Evolutionary conservation across 139 green algal genomes (phyloP).

Genomic region (Picochlorum sp.): DNA sequence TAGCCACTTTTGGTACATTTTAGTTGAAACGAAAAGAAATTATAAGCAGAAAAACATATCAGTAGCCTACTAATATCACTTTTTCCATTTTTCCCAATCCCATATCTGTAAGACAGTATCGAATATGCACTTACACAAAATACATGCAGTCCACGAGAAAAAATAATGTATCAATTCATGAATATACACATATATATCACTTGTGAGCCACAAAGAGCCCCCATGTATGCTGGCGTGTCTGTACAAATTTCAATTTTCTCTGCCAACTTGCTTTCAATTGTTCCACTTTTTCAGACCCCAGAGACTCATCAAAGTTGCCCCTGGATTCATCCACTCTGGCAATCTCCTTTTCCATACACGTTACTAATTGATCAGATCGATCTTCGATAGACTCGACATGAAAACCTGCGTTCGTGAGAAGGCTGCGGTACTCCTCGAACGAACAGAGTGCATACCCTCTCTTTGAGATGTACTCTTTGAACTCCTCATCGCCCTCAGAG

Average conservation of each 20-base stretch:
- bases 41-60: background rate
- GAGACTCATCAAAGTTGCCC: slow-evolving; percentile 31
- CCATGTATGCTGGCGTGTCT: slow-evolving; percentile 56
- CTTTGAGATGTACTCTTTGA: slow-evolving; percentile 54
- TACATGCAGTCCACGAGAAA: background rate
- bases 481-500: slow-evolving; percentile 3
- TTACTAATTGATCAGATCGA: background rate
- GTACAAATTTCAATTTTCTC: slow-evolving; percentile 58
- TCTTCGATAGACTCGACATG: slow-evolving; percentile 28
- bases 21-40: slow-evolving; percentile 5
- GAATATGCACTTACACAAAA: background rate
- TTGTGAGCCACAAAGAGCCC: slow-evolving; percentile 41
- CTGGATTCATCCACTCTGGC: slow-evolving; percentile 15
- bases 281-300: slow-evolving; percentile 4
- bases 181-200: background rate
- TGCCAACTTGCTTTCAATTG: slow-evolving; percentile 32
- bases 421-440: slow-evolving; percentile 32
- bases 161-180: slow-evolving; percentile 13
- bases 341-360: slow-evolving; percentile 11
- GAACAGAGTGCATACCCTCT: slow-evolving; percentile 57
- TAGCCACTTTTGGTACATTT: background rate
- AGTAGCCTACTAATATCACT: background rate
- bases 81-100: background rate
- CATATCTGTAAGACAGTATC: background rate
- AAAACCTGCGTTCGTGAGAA: slow-evolving; percentile 59